phyloP scores from a whole-genome alignment of 495 filamentous ascomycete species.

The Lasiosphaeriaceae sp. region DNA sequence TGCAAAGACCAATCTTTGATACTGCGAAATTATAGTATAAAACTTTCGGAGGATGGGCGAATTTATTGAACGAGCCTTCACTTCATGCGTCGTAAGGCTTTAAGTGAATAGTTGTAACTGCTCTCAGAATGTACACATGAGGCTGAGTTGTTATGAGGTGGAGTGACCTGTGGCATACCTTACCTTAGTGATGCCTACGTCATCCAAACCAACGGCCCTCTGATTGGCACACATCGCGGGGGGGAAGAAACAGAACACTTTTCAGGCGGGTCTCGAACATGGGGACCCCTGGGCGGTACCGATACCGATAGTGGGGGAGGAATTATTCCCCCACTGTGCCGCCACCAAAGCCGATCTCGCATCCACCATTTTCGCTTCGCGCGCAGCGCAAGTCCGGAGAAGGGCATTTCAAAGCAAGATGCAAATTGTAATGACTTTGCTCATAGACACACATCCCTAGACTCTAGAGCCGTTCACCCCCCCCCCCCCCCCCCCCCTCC shows the following conservation, averaged over 20 bases:
- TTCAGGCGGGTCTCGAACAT: no score
- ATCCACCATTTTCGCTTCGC: neutral
- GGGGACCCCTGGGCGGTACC: no score
- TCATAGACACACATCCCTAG: no score
- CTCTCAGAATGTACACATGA: no score
- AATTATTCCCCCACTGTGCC: neutral
- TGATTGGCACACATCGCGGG: neutral
- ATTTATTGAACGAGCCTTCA: no score
- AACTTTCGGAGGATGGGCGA: no score
- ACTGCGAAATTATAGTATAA: no score
- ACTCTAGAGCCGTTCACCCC: no score
- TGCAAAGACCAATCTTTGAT: no score
- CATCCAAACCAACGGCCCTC: neutral
- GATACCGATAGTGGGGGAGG: neutral
- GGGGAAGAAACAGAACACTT: neutral
- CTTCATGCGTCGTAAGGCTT: no score
- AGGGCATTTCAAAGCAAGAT: constrained; percentile 10
- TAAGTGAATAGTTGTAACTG: no score
- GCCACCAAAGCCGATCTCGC: neutral
- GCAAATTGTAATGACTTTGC: neutral
- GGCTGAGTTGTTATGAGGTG: neutral
- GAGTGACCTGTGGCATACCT: neutral
- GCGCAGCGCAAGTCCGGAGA: neutral
- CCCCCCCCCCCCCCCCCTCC: no score
- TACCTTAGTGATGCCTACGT: neutral